Base-by-base conservation (phyloP, 2,329 filamentous ascomycete genomes). In the Colletotrichum sublineola region DNA sequence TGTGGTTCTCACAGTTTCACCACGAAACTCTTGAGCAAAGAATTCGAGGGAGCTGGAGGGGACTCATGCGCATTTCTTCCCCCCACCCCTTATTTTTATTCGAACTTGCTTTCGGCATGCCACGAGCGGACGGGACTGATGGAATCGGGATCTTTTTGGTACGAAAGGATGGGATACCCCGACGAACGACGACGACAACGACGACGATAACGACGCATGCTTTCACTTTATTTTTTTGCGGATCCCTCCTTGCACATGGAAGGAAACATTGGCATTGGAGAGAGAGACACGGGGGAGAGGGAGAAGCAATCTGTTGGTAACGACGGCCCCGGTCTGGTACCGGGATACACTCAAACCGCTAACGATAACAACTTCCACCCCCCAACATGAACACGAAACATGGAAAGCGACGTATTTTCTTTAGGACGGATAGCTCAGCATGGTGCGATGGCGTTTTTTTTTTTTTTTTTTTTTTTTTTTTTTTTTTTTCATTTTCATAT, bases 391-490 rank as follows among this genome's bases (percentile, higher is more conserved):
- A 29, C 66, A 42, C 33, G 55, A 56, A 56, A 61, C 63, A 61
- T 36, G 55, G 61, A 57, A 71, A 48, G 62, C 63, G 63, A 71
- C 55, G 11, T 9, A 36, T 33, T n/a, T 63, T 40, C 11, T 31
- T 52, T 52, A 0, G n/a, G 46, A 48, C 46, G 29, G n/a, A 8
- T 20, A 24, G 40, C 58, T n/a, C 50, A 63, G 60, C 60, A 63
- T 61, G 58, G 58, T 55, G 42, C 62, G 48, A 53, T 44, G 29
- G 44, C 46, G 50, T 58, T 55, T 62, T n/a, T 29, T 29, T 67
- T 33, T 11, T 44, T 24, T 8, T 24, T 24, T 24, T 24, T 24
- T 24, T 8, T 62, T n/a, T 29, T 29, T 67, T 33, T 11, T 44
- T 24, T 8, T 24, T 24, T 24, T 24, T 24, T 24, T 8, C 40